Evolutionary conservation across 148 eudicot genomes (phyloP).

Genomic region (Tetragonia tetragonoides): DNA sequence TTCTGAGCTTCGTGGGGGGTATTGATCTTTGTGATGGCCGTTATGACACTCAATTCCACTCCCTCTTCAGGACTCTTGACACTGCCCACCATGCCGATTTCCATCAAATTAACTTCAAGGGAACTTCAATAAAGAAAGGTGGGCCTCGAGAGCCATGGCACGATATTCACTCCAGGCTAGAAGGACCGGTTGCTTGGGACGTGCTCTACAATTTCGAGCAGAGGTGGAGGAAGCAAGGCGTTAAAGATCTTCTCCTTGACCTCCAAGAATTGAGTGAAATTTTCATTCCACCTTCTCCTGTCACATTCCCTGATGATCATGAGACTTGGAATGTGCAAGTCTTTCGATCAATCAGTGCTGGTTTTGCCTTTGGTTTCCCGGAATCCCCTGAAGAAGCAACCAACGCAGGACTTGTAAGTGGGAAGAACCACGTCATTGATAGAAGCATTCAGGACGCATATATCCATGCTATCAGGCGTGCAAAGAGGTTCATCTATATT

Average conservation of each 20-base stretch:
- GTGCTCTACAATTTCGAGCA: constrained; percentile 52
- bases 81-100: constrained; percentile 48
- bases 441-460: constrained; percentile 52
- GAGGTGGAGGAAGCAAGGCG: constrained; percentile 55
- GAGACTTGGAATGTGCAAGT: constrained; percentile 52
- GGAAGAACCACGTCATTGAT: constrained; percentile 47
- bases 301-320: constrained; percentile 34
- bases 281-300: constrained; percentile 46
- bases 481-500: constrained; percentile 45
- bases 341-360: constrained; percentile 54
- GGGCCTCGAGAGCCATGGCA: constrained; percentile 72
- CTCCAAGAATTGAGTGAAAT: constrained; percentile 32
- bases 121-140: constrained; percentile 40
- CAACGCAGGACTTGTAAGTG: constrained; percentile 38
- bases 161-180: constrained; percentile 48
- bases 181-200: constrained; percentile 57
- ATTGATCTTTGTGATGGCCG: constrained; percentile 61
- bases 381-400: constrained; percentile 53
- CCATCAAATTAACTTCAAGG: constrained; percentile 48
- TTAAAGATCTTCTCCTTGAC: constrained; percentile 31
- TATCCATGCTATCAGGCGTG: constrained; percentile 51
- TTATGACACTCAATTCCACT: constrained; percentile 52
- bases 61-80: constrained; percentile 44
- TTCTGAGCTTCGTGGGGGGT: constrained; percentile 53
- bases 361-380: constrained; percentile 54